These are phyloP conservation scores for Tulasnella sp. DNA, from an alignment of 768 basidiomycete species.

Conservation along the genomic window DNA sequence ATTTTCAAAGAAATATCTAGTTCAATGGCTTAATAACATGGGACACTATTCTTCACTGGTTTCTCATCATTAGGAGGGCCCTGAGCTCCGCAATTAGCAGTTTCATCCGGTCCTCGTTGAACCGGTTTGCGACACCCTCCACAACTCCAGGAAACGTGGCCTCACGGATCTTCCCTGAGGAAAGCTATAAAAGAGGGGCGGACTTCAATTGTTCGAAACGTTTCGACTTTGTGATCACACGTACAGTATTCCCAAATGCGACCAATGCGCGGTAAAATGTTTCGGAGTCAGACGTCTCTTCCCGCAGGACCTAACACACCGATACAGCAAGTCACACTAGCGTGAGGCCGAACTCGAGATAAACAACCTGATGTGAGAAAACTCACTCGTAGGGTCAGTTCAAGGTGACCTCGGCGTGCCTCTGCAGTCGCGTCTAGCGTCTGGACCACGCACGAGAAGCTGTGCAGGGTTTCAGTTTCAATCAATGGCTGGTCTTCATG, in stretches of 20 bases:
- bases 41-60: too few relatives aligned
- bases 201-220: constrained; percentile 5
- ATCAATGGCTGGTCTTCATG: too few relatives aligned
- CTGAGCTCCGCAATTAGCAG: neutral
- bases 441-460: constrained; percentile 16
- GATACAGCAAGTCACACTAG: too few relatives aligned
- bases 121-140: neutral
- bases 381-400: constrained; percentile 17
- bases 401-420: constrained; percentile 21
- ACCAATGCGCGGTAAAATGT: constrained; percentile 27
- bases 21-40: too few relatives aligned
- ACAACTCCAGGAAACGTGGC: neutral
- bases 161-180: neutral
- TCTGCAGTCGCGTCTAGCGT: constrained; percentile 17
- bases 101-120: constrained; percentile 6
- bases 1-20: too few relatives aligned
- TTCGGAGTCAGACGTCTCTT: constrained; percentile 25
- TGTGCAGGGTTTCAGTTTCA: constrained; percentile 18
- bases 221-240: constrained; percentile 27
- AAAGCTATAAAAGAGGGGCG: neutral
- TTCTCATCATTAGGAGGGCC: neutral
- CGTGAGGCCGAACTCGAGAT: too few relatives aligned
- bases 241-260: constrained; percentile 29
- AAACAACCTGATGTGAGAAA: too few relatives aligned
- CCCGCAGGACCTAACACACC: constrained; percentile 8